Base-by-base conservation (phyloP, 345 rosid species). In the Moricandia arvensis region DNA sequence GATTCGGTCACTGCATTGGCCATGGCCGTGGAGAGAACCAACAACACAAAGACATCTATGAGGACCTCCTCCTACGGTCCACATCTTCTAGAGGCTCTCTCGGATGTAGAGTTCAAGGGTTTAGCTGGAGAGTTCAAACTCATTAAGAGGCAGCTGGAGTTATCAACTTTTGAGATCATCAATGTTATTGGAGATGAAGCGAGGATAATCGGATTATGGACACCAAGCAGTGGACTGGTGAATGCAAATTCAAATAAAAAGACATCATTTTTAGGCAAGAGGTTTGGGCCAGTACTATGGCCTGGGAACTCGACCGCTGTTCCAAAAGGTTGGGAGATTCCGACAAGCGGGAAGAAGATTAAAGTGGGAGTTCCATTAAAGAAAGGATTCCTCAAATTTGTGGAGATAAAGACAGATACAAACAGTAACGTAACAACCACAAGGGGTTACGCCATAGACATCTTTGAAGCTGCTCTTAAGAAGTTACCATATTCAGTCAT, bases 181-280 rank as follows among this genome's bases (percentile, higher is more conserved):
- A 87, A 86, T 21, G 26, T 87, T 66, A 60, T 67, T 8, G 83
- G 78, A 9, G 72, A 78, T 0, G 59, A 74, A 60, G 65, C 47
- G 31, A 79, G 53, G 63, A 17, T 66, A 2, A 62, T 90, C 8
- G 91, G 86, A 47, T 75, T 34, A 8, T 90, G 88, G 96, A 75
- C 81, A 4, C 33, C 55, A 15, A 49, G 11, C 0, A 73, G 74
- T 5, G 71, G 80, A 31, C 75, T 33, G 4, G 53, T 21, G 16
- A 72, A 26, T 54, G 75, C 29, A 58, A 55, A 51, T 8, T 37
- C 68, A 16, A 49, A 18, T 13, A 68, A 17, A 51, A 53, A 13
- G 12, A 43, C 2, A 0, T 72, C 58, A 4, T 29, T 74, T 2
- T 16, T 43, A 7, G n/a, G 41, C 1, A 53, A 65, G 16, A 53